Base-by-base conservation (phyloP, 2,329 filamentous ascomycete species). In the Apiospora malaysiana region DNA sequence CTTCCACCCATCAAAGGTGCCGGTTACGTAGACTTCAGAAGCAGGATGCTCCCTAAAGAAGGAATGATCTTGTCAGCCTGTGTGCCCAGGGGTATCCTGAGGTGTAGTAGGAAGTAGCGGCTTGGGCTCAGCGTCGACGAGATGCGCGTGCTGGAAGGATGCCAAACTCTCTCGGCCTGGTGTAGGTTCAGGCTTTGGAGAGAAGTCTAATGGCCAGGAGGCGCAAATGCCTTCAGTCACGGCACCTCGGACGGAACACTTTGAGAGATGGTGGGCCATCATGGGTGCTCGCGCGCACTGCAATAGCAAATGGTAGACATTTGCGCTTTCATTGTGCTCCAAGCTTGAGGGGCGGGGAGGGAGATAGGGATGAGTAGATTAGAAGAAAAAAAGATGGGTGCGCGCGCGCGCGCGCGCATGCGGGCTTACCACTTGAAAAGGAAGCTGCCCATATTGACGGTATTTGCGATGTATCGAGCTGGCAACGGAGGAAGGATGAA, bases 1-100 rank as follows among this genome's bases (percentile, higher is more conserved):
- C 76, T 89, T 88, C 96, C 96, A 99, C 84, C 94, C 89, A 84
- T 98, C 95, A 81, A 98, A 98, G 74, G 93, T 95, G 80, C 96
- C 96, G 51, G 95, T 98, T 77, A 98, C 96, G 83, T 92, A 95
- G 81, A 98, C 95, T 80, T 97, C 93, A 76, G 91, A 88, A 80
- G 93, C 95, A 77, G 90, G 86, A 81, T 96, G 91, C 80, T 92
- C 90, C 95, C 95, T 98, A 83, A 76, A 73, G 46, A 69, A 32
- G 68, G 68, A 70, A 69, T 59, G 68, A 69, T 21, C 32, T 66
- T 56, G 68, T 75, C 47, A 76, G 74, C 68, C 37, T 32, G 46
- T 16, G 16, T 23, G 18, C 23, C 42, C n/a, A 32, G 32, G 32
- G 40, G 25, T 18, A 46, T 27, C 18, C 40, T 12, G 16, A 45